Conservation (phyloP, 495 filamentous ascomycete genomes). For the Halenospora varia region DNA sequence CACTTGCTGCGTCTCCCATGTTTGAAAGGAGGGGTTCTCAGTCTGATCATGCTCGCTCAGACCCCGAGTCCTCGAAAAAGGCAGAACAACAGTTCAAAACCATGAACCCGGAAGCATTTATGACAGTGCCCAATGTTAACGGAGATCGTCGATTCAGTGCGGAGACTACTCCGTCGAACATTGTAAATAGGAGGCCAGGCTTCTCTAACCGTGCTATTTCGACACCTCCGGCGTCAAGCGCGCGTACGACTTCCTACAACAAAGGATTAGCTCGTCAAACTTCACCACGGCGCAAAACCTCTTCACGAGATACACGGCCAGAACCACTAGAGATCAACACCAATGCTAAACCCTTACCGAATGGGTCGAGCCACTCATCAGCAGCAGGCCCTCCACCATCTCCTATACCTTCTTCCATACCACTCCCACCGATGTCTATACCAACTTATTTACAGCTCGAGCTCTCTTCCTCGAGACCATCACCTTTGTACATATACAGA, state of each 20-base stretch:
- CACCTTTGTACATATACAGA: conserved; percentile 83
- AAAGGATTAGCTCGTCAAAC: conserved; percentile 16
- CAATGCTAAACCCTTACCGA: background rate
- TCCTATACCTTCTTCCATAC: conserved; percentile 32
- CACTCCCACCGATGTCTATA: conserved; percentile 79
- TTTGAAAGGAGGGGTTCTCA: conserved; percentile 7
- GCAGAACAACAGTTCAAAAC: background rate
- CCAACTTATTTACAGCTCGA: conserved; percentile 88
- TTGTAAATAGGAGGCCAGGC: conserved; percentile 4
- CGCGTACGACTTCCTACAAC: conserved; percentile 13
- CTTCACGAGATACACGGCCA: conserved; percentile 9
- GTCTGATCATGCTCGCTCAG: background rate
- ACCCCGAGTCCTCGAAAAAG: background rate
- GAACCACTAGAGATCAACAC: conserved; percentile 21
- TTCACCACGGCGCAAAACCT: conserved; percentile 19
- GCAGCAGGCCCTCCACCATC: conserved; percentile 11
- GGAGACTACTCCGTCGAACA: conserved; percentile 6
- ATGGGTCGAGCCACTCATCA: background rate
- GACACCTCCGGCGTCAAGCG: conserved; percentile 7
- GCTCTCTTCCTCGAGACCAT: conserved; percentile 74
- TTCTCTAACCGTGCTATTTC: conserved; percentile 21
- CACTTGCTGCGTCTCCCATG: conserved; percentile 16
- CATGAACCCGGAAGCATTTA: conserved; percentile 8
- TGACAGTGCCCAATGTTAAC: background rate
- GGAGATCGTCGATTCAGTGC: conserved; percentile 12